Base-by-base conservation (phyloP, 2,329 filamentous ascomycete species). In the Fusarium circinatum region DNA sequence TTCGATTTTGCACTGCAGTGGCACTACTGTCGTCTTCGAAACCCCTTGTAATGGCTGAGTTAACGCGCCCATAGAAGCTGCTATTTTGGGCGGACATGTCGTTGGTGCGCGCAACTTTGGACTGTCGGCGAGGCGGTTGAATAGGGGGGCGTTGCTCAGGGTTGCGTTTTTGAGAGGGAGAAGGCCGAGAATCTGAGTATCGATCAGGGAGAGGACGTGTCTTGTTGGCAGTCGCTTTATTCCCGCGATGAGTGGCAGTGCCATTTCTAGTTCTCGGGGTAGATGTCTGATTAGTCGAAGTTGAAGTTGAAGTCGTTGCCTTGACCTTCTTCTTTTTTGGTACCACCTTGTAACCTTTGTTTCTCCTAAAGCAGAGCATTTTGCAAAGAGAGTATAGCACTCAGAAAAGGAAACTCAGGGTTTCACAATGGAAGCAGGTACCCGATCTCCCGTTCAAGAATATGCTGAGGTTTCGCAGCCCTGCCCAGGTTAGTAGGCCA, bases 11-110 rank as follows among this genome's bases (percentile, higher is more conserved):
- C 47, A 49, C 47, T 32, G 22, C 47, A n/a, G 47, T 49, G 13
- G 47, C 47, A n/a, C 28, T 75, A 22, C 78, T 72, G 11, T 83
- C 80, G n/a, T 74, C 75, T 22, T 76, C 79, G 47, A 82, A 82
- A 5, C 76, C 77, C 22, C 72, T 70, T 66, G 81, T 78, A 20
- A 82, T 80, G 22, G 76, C 76, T 10, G 79, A 74, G 52, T 77
- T 82, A 26, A 82, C 66, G 11, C 73, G 71, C 14, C 79, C 78
- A 52, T 83, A 82, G 28, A 79, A 60, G 17, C 71, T 70, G 32
- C 75, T 64, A 22, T 71, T 63, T 17, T 55, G 57, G 14, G 71
- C 76, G 34, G 78, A 75, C 78, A 81, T 82, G 62, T 77, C 78
- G 41, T 71, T 76, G 41, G 79, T 73, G 22, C 77, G 73, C 12